Evolutionary conservation across 305 asterid genomes (phyloP), one percentile per base, ranked within the genome.

Genomic region (Fraxinus dipetala): DNA sequence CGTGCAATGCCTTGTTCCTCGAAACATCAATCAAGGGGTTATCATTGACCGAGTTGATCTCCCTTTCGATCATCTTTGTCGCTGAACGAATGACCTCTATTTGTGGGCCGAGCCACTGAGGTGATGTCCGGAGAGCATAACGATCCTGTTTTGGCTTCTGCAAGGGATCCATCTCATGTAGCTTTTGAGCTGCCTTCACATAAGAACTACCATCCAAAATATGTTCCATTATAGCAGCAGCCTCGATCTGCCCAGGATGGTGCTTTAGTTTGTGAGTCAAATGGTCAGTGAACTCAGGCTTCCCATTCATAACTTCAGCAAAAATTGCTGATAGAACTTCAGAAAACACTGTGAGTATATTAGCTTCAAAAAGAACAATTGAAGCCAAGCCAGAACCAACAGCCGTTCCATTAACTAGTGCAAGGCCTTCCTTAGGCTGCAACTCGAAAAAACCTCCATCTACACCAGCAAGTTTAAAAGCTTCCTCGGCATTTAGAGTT

Each of bases 371-470:
- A 2, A 94, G 95, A 14, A 92, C 96, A 24, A 87, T 89, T 1
- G 97, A 90, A 32, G 96, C 98, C 78, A 94, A 51, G 1, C 95
- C 98, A 18, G 98, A 94, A 6, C 98, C 98, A 0, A 93, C 97
- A 11, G 96, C 97, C 0, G 98, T 94, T 67, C 98, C 97, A 67
- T 93, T 93, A 67, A 93, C 97, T 13, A 92, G 91, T 0, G 97
- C 97, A 4, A 92, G 94, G 16, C 98, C 98, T 85, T 94, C 98
- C 79, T 94, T 94, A 0, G 98, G 98, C 88, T 91, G 97, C 80
- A 94, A 82, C 92, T 91, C 92, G 79, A 92, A 94, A 88, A 92
- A 94, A 9, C 94, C 97, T 1, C 82, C 82, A 3, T 6, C 1
- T 40, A 93, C 83, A 1, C 96, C 98, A 1, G 98, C 94, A 2